Base-by-base conservation (phyloP, 225 moss, liverwort and hornwort genomes). In the Bryum argenteum region DNA sequence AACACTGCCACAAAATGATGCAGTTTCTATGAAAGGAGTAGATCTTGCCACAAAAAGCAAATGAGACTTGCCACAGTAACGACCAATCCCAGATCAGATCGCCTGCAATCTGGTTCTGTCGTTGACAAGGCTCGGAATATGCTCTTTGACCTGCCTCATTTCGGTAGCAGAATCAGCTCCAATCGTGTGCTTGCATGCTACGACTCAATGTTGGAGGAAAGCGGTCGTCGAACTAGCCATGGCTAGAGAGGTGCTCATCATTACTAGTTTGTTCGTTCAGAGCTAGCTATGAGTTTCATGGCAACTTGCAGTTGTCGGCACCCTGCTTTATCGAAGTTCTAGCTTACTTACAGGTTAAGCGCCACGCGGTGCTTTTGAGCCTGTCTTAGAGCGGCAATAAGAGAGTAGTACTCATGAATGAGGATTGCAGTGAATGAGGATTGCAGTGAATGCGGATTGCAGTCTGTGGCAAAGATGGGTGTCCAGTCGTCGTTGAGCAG, bases 41-140 rank as follows among this genome's bases (percentile, higher is more conserved):
- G 47, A 64, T 17, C 16, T 47, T 64, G n/a, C 47, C 47, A 9
- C 6, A 64, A 2, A 64, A 2, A 64, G 15, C 44, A 23, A 44
- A 23, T 1, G 22, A 15, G 22, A 55, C 20, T 21, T 54, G 23
- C 15, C 1, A 22, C 44, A 44, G 21, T 15, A 9, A 44, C 23
- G 43, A 45, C 45, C 24, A 9, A 23, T 24, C 44, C 7, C 19
- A 43, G 76, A 69, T 61, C 61, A 44, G 61, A 52, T 43, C 20
- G 55, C 53, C 2, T 63, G 18, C 41, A 11, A 40, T 11, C 24
- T 9, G 59, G 59, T 11, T 33, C 20, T 41, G 53, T 53, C 38
- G 4, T 66, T 66, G 66, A 58, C 38, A 11, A 13, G 17, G 58
- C 21, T 12, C 15, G 38, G 22, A 20, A 58, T 58, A 66, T 58